Evolutionary conservation across 1,284 basidiomycete species (phyloP).

Genomic region (Microbotryum intermedium): DNA sequence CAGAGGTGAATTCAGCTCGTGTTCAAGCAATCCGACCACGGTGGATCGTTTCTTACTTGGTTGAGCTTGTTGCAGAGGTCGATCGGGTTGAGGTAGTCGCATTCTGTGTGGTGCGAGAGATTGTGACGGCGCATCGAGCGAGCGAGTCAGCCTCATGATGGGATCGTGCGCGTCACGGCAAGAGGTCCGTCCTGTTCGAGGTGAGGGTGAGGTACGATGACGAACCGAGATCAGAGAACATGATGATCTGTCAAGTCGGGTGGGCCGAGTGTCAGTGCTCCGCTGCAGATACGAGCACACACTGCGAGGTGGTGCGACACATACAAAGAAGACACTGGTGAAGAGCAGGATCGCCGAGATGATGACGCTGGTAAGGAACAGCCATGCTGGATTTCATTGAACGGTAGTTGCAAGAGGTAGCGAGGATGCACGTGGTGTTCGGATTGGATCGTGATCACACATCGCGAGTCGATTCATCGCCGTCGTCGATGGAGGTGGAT

Average conservation of each 20-base stretch:
- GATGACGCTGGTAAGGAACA: conserved; percentile 87
- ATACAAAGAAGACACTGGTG: conserved; percentile 95
- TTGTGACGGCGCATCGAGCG: not conserved
- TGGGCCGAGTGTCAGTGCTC: not conserved
- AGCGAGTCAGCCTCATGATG: too few relatives aligned
- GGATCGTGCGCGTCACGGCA: too few relatives aligned
- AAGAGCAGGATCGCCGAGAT: conserved; percentile 87
- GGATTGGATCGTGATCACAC: too few relatives aligned
- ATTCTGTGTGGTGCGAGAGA: conserved; percentile 29
- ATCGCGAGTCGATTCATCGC: too few relatives aligned
- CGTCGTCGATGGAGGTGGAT: too few relatives aligned
- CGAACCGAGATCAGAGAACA: conserved; percentile 84
- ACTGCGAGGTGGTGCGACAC: conserved; percentile 35
- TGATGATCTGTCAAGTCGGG: conserved; percentile 69
- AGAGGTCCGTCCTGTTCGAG: not conserved
- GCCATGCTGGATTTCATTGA: conserved; percentile 55
- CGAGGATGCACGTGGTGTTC: not conserved
- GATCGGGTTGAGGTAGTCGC: conserved; percentile 97
- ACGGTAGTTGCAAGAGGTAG: not conserved
- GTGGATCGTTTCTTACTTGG: conserved; percentile 52
- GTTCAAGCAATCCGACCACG: not conserved
- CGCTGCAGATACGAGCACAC: too few relatives aligned
- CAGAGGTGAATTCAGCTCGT: not conserved
- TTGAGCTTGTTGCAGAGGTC: conserved; percentile 99
- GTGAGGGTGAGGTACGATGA: not conserved